These are phyloP conservation scores for Draba incana DNA, from an alignment of 345 rosid species.

Conservation along the genomic window DNA sequence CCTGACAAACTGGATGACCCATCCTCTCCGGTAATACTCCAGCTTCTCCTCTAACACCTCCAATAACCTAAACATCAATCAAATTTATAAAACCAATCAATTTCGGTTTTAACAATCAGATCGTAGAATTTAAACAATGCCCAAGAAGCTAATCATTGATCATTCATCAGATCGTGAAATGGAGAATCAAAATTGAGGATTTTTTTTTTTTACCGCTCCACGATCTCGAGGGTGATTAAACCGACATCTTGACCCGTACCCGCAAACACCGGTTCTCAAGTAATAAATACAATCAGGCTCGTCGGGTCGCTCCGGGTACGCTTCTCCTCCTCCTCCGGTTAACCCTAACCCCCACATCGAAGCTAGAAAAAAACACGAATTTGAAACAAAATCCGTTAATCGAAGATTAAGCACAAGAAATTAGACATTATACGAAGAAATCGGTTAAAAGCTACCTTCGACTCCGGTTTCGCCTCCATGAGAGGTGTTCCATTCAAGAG, in stretches of 20 bases:
- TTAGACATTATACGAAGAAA: conserved; percentile 31
- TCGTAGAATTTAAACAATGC: conserved; percentile 13
- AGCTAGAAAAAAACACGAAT: conserved; percentile 37
- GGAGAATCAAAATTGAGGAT: conserved; percentile 13
- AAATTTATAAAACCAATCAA: conserved; percentile 15
- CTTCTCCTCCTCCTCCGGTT: conserved; percentile 45
- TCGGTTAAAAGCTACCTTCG: conserved; percentile 53
- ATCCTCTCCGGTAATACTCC: conserved; percentile 75
- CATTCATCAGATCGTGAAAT: conserved; percentile 28
- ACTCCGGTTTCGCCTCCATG: conserved; percentile 69
- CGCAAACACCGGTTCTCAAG: conserved; percentile 81
- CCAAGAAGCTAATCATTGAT: conserved; percentile 34
- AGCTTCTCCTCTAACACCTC: conserved; percentile 59
- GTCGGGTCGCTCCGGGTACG: conserved; percentile 81
- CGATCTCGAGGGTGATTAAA: conserved; percentile 96
- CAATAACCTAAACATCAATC: conserved; percentile 53
- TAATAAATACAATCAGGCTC: conserved; percentile 86
- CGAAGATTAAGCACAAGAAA: conserved; percentile 51
- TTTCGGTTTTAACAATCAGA: neutral
- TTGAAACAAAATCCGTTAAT: conserved; percentile 22
- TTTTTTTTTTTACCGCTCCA: conserved; percentile 53
- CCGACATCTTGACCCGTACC: conserved; percentile 90
- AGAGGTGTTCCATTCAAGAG: conserved; percentile 62
- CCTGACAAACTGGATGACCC: conserved; percentile 93
- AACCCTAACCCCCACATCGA: conserved; percentile 67